Base-by-base conservation (phyloP, 306 rosid species). In the Pyrus betulifolia region DNA sequence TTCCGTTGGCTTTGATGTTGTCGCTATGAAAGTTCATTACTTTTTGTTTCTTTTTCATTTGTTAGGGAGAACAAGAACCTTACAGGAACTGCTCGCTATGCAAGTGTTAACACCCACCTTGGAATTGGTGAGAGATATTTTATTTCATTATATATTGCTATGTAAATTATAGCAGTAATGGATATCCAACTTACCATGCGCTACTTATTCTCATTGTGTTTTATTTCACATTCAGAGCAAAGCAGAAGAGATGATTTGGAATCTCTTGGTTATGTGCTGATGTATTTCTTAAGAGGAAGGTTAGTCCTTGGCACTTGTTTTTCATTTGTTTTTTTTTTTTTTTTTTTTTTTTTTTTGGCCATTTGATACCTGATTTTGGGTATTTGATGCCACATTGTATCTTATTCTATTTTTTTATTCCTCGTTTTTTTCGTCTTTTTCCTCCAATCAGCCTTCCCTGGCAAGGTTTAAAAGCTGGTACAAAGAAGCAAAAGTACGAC, bases 191-290 rank as follows among this genome's bases (percentile, higher is more conserved):
- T 55, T 74, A 44, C 67, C 60, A 6, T 21, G 60, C 28, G 23
- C 70, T 75, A n/a, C 60, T 55, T n/a, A 73, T 79, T 78, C 77
- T 86, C 44, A 80, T 74, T 63, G 22, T 49, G 70, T 71, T 68
- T 74, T 55, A 77, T 80, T 84, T 77, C 77, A 35, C 65, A 75
- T 82, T 84, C 84, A 96, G 99, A 96, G 77, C 99, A 96, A 88
- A 96, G 99, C 94, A 87, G 99, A 91, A 96, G 99, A 91, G 99
- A 96, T 85, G 99, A 96, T 86, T 82, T 96, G 86, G 99, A 96
- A 82, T 96, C 99, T 85, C 99, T 96, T 81, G 99, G 99, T 82
- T 96, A 91, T 80, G 98, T 93, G 84, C 97, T 96, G 70, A 92
- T 96, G 98, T 96, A 96, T 79, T 96, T 93, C 88, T 79, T 96